phyloP scores from a whole-genome alignment of 768 basidiomycete genomes.

The Brasilioporus rufonigricans region DNA sequence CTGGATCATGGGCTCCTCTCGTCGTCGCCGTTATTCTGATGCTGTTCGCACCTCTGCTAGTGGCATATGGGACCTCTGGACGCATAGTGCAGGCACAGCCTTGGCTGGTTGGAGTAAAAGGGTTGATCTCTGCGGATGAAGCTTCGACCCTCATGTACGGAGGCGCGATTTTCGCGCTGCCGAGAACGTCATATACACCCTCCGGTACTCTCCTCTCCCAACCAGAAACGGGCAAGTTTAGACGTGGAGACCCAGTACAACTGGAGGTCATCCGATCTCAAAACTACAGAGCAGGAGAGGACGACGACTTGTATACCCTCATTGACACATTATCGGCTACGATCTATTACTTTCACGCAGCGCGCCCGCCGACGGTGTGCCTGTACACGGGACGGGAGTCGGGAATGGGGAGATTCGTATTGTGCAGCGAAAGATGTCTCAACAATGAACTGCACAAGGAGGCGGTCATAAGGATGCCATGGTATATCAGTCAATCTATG shows the following conservation, averaged over 20 bases:
- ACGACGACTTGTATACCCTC: slow-evolving; percentile 21
- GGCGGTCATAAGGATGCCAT: slow-evolving; percentile 26
- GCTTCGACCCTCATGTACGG: slow-evolving; percentile 18
- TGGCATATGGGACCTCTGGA: slow-evolving; percentile 18
- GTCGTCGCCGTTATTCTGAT: slow-evolving; percentile 9
- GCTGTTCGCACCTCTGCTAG: slow-evolving; percentile 6
- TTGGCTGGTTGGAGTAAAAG: slow-evolving; percentile 25
- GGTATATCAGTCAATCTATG: slow-evolving; percentile 17
- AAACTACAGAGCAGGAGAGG: not conserved
- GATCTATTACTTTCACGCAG: slow-evolving; percentile 25
- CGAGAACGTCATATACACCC: slow-evolving; percentile 17
- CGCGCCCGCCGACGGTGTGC: slow-evolving; percentile 23
- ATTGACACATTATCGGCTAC: slow-evolving; percentile 24
- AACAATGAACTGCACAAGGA: slow-evolving; percentile 20
- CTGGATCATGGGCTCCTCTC: not conserved
- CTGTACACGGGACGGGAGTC: slow-evolving; percentile 20
- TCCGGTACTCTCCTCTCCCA: slow-evolving; percentile 14
- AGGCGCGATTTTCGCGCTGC: slow-evolving; percentile 5
- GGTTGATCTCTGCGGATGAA: slow-evolving; percentile 22
- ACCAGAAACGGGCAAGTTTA: slow-evolving; percentile 7
- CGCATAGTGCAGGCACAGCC: slow-evolving; percentile 17
- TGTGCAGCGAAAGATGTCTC: slow-evolving; percentile 22
- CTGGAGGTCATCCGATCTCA: not conserved
- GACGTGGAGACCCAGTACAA: slow-evolving; percentile 18
- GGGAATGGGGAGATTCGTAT: slow-evolving; percentile 22